A percentile compares a stretch with the other conserved stretches of the same genome.
Conservation (phyloP, 139 green algal genomes). For the Chlamydomonas sphaeroides region DNA sequence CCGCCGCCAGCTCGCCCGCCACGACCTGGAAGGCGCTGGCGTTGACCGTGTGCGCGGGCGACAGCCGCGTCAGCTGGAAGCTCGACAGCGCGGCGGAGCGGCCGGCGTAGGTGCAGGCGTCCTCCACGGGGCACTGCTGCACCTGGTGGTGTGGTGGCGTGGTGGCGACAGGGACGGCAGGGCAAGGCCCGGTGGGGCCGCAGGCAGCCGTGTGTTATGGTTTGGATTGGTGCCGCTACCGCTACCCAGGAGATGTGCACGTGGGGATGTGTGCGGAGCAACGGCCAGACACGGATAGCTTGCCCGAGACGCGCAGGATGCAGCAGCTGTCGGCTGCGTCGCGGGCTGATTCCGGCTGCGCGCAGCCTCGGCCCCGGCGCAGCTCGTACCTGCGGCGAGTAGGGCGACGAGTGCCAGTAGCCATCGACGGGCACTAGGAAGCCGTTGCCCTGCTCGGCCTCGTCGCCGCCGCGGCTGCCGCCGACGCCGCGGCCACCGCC, state of each 20-base stretch:
- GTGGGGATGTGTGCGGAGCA: not conserved
- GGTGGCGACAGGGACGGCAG: not conserved
- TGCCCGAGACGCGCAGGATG: no score
- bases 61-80: not conserved
- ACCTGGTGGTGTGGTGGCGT: not conserved
- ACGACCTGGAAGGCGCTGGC: not conserved
- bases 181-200: no score
- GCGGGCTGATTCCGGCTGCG: no score
- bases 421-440: conserved; percentile 7
- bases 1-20: no score
- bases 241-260: no score
- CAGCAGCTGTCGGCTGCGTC: no score
- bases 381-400: conserved; percentile 8
- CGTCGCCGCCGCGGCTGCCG: not conserved
- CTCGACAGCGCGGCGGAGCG: not conserved
- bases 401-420: conserved; percentile 33
- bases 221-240: no score
- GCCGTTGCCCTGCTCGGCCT: not conserved
- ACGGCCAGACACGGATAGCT: not conserved
- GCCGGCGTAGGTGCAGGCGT: conserved; percentile 10
- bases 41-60: not conserved
- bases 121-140: not conserved
- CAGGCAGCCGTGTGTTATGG: no score
- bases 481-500: not conserved
- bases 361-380: no score